Base-by-base conservation (phyloP, 2,329 filamentous ascomycete genomes). In the Dothistroma pini region DNA sequence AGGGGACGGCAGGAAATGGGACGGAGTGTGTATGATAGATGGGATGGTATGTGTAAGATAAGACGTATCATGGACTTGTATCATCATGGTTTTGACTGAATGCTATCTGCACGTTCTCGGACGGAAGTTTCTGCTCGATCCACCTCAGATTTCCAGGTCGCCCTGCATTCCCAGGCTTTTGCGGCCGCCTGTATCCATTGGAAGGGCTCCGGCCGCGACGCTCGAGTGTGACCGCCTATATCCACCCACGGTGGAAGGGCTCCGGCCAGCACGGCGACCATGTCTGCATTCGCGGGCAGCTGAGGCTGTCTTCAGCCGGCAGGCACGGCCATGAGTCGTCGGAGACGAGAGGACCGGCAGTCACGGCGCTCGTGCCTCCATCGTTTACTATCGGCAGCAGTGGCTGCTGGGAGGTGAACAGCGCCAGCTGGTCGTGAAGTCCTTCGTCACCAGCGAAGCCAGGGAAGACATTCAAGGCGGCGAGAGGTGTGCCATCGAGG, bases 401-500 rank as follows among this genome's bases (percentile, higher is more conserved):
- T 49, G 35, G 54, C 53, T 51, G 22, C 25, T 57, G 25, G 44
- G 29, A 35, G 44, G 51, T 50, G 47, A 57, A 50, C 25, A 50
- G 32, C 16, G 5, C 47, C 55, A 58, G 25, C 48, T 44, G 56
- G 48, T 38, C 56, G 49, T 29, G 49, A 52, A 58, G 49, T 41
- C 35, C 44, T 22, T 48, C 48, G 41, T 52, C 60, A 52, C 48
- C 56, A 48, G 49, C 52, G 54, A 54, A 35, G 38, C 47, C 60
- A 49, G 38, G 50, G 41, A 25, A 25, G 50, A 44, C 52, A 56
- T 54, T 35, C 38, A 57, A 57, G 49, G 34, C 10, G 51, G 31
- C 56, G 52, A 48, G 21, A 34, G 50, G 35, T 38, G 38, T 22
- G 34, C 51, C 58, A 54, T 59, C 48, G 49, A 44, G 53, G 55